Percentiles rank a stretch among this genome's conserved stretches.
Evolutionary conservation across 805 yeast species (phyloP).

Genomic region (Saturnispora besseyi): DNA sequence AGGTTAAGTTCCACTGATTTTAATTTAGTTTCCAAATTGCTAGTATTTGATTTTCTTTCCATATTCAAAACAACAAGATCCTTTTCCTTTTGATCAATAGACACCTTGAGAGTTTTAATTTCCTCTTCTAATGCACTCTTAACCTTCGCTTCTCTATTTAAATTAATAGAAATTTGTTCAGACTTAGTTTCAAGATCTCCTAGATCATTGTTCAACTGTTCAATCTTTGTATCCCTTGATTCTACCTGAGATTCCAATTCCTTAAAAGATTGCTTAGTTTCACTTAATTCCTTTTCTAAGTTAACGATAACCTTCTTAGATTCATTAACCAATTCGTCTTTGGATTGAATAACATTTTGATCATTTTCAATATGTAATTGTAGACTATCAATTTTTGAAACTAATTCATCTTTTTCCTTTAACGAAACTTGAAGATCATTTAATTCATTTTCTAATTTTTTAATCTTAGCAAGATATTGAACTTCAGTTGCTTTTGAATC

Average conservation of each 20-base stretch:
- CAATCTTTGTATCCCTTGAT: neutral
- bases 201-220: neutral
- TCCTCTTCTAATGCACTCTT: slow-evolving; percentile 20
- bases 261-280: slow-evolving; percentile 16
- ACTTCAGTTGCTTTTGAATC: slow-evolving; percentile 26
- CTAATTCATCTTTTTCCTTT: slow-evolving; percentile 23
- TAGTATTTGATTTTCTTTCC: slow-evolving; percentile 9
- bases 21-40: neutral
- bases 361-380: slow-evolving; percentile 27
- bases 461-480: slow-evolving; percentile 50
- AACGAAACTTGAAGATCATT: slow-evolving; percentile 30
- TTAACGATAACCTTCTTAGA: slow-evolving; percentile 23
- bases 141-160: slow-evolving; percentile 7
- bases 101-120: slow-evolving; percentile 22
- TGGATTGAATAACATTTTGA: slow-evolving; percentile 23
- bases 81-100: slow-evolving; percentile 27
- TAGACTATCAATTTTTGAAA: slow-evolving; percentile 29
- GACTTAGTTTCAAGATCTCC: slow-evolving; percentile 13
- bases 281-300: slow-evolving; percentile 20
- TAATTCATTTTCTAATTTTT: slow-evolving; percentile 49
- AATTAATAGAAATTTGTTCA: slow-evolving; percentile 13
- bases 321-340: slow-evolving; percentile 35
- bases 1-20: slow-evolving; percentile 5
- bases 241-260: slow-evolving; percentile 22
- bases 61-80: slow-evolving; percentile 20